A percentile compares a stretch with the other conserved stretches of the same genome.
Conservation (phyloP, 2,329 filamentous ascomycete genomes). For the Sclerotinia glacialis region DNA sequence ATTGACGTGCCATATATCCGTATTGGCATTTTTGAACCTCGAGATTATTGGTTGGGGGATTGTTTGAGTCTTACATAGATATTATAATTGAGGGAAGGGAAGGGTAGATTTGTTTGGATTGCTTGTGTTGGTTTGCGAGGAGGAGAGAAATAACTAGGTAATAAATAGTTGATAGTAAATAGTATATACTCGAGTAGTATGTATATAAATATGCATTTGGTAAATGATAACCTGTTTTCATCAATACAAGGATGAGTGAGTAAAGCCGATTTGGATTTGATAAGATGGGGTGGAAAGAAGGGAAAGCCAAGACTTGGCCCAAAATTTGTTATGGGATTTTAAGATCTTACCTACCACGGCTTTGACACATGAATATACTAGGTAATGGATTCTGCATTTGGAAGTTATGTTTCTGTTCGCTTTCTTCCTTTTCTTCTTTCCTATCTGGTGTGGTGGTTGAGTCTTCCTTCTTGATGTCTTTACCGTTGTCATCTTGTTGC, state of each 20-base stretch:
- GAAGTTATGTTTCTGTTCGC: background rate
- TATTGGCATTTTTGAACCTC: background rate
- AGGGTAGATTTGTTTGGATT: background rate
- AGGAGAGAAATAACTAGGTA: too few relatives aligned
- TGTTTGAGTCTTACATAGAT: background rate
- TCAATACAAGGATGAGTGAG: slow-evolving; percentile 1
- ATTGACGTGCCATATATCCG: slow-evolving; percentile 13
- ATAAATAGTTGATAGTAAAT: too few relatives aligned
- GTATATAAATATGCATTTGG: background rate
- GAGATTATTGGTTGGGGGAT: background rate
- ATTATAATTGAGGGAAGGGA: background rate
- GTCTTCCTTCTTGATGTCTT: background rate
- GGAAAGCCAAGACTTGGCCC: background rate
- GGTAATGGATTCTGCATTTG: background rate
- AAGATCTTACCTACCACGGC: background rate
- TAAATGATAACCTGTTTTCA: background rate
- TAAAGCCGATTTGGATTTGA: background rate
- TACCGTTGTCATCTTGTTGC: background rate
- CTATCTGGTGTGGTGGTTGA: background rate
- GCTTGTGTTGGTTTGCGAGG: background rate
- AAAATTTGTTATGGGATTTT: background rate
- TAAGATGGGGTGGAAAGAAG: background rate
- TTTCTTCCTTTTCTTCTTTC: background rate
- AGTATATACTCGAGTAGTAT: too few relatives aligned
- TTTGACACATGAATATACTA: background rate